Evolutionary conservation across 2,329 filamentous ascomycete genomes (phyloP).

Genomic region (Blastomyces emzantsi): DNA sequence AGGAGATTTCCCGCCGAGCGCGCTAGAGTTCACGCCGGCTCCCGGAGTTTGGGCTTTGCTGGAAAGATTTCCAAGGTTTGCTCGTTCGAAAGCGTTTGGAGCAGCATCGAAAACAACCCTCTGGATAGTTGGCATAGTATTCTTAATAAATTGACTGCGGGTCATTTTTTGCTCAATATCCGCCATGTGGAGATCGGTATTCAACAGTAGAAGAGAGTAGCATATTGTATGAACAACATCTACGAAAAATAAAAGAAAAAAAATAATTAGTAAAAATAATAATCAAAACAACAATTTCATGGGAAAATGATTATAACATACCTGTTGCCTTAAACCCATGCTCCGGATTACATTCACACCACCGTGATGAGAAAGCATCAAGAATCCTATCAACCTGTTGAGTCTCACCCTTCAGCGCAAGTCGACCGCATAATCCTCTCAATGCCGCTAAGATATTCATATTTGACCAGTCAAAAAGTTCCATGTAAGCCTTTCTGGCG

Average conservation of each 20-base stretch:
- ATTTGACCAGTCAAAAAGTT: constrained; percentile 76
- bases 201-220: constrained; percentile 89
- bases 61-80: constrained; percentile 29
- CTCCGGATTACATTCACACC: constrained; percentile 86
- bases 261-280: constrained; percentile 4
- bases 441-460: constrained; percentile 71
- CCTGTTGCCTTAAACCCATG: constrained; percentile 87
- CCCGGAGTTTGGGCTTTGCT: constrained; percentile 16
- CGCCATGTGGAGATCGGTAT: constrained; percentile 90
- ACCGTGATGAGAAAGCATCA: constrained; percentile 77
- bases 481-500: constrained; percentile 74
- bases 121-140: constrained; percentile 83
- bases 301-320: constrained; percentile 37
- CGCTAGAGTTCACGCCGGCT: not conserved
- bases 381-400: constrained; percentile 95
- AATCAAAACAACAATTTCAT: not conserved
- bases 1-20: constrained; percentile 9
- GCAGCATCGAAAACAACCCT: constrained; percentile 65
- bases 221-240: constrained; percentile 96
- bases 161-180: constrained; percentile 98
- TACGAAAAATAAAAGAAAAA: constrained; percentile 24
- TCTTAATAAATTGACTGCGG: constrained; percentile 85
- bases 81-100: constrained; percentile 55
- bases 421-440: constrained; percentile 68
- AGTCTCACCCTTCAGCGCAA: constrained; percentile 82